These are phyloP conservation scores for Suillus subaureus DNA, from an alignment of 768 basidiomycete genomes.

Conservation along the genomic window DNA sequence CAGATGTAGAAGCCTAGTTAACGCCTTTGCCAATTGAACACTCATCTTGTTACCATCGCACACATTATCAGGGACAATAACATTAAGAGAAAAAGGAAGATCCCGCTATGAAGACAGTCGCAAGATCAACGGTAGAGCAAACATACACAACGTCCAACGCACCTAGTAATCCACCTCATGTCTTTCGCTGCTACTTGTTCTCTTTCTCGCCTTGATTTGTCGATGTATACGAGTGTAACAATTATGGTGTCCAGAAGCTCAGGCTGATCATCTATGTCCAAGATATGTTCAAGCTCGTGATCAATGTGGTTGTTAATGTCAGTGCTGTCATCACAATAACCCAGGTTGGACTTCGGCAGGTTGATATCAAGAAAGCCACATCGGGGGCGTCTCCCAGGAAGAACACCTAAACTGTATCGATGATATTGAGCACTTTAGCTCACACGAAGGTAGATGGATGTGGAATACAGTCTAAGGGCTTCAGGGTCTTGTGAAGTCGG, in stretches of 20 bases:
- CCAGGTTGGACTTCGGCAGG: not conserved
- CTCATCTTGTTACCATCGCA: not conserved
- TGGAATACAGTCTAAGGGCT: too few species aligned
- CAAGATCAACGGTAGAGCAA: not conserved
- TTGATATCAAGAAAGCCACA: slow-evolving; percentile 10
- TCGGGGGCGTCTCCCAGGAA: not conserved
- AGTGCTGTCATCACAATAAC: not conserved
- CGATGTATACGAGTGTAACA: slow-evolving; percentile 11
- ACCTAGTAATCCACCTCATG: slow-evolving; percentile 6
- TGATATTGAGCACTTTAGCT: slow-evolving; percentile 3
- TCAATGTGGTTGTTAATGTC: slow-evolving; percentile 4
- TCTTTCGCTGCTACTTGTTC: slow-evolving; percentile 5
- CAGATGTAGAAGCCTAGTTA: slow-evolving; percentile 39
- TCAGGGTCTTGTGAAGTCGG: too few species aligned
- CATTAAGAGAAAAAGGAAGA: too few species aligned
- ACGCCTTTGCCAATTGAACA: not conserved
- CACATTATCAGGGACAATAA: not conserved
- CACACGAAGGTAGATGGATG: too few species aligned
- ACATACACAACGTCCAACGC: not conserved
- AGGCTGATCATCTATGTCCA: not conserved
- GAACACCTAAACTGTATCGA: slow-evolving; percentile 3
- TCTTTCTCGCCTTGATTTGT: slow-evolving; percentile 11
- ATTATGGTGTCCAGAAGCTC: slow-evolving; percentile 11
- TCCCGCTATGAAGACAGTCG: not conserved
- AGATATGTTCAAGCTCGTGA: slow-evolving; percentile 6